Percentiles rank a stretch among this genome's conserved stretches.
Conservation (phyloP, 2,329 filamentous ascomycete genomes). For the Aspergillus sp. region DNA sequence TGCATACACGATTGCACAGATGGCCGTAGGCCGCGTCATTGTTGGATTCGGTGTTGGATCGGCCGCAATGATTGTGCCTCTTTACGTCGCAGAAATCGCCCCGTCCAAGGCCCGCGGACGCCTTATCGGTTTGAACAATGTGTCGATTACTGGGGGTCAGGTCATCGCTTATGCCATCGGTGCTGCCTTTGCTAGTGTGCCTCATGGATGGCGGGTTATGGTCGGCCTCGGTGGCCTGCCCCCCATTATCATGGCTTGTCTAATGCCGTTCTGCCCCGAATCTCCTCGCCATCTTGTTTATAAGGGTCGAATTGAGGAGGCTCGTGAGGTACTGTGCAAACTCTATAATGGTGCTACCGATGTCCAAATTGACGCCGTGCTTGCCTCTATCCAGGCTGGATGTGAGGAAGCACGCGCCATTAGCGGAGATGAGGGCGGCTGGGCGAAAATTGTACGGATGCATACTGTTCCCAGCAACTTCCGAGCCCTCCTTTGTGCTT, state of each 20-base stretch:
- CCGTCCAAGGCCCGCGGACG: constrained; percentile 50
- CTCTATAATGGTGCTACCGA: constrained; percentile 33
- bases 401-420: constrained; percentile 44
- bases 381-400: constrained; percentile 42
- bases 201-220: constrained; percentile 52
- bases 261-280: constrained; percentile 48
- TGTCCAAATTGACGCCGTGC: constrained; percentile 47
- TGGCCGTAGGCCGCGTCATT: constrained; percentile 48
- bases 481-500: constrained; percentile 48
- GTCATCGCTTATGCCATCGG: constrained; percentile 46
- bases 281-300: constrained; percentile 27
- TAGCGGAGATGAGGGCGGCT: constrained; percentile 42
- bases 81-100: constrained; percentile 53
- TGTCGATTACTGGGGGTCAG: constrained; percentile 46
- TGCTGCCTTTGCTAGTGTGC: constrained; percentile 42
- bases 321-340: constrained; percentile 35
- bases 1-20: constrained; percentile 42
- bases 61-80: constrained; percentile 49
- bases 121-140: constrained; percentile 45
- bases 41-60: constrained; percentile 53
- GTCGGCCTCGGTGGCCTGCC: constrained; percentile 51
- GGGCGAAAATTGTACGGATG: constrained; percentile 49
- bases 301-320: constrained; percentile 19
- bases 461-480: constrained; percentile 38
- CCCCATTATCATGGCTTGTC: constrained; percentile 43